These are phyloP conservation scores for Leptographium wingfieldii DNA, from an alignment of 2,329 filamentous ascomycete genomes.

Conservation along the genomic window DNA sequence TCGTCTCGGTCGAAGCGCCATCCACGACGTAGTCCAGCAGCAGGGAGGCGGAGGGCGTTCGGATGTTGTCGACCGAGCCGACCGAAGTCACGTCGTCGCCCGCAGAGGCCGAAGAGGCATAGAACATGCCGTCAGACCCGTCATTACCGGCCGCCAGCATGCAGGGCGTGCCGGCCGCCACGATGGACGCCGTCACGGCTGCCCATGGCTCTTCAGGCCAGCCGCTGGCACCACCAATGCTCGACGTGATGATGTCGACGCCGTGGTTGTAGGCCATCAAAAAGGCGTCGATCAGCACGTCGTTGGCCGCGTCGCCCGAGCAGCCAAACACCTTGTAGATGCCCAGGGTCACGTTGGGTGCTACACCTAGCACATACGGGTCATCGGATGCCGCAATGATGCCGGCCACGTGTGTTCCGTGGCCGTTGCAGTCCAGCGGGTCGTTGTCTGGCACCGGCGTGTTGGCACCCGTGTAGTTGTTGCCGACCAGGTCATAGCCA, in stretches of 20 bases:
- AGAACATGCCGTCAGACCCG: slow-evolving; percentile 35
- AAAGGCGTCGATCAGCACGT: slow-evolving; percentile 22
- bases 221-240: slow-evolving; percentile 20
- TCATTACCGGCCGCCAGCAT: slow-evolving; percentile 37
- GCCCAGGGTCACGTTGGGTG: slow-evolving; percentile 14
- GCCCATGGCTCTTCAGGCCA: slow-evolving; percentile 24
- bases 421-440: slow-evolving; percentile 42
- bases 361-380: slow-evolving; percentile 22
- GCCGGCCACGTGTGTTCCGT: slow-evolving; percentile 50
- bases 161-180: slow-evolving; percentile 29
- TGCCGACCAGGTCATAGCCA: slow-evolving; percentile 9
- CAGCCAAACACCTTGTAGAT: slow-evolving; percentile 16
- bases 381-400: slow-evolving; percentile 47
- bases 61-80: slow-evolving; percentile 35
- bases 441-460: slow-evolving; percentile 27
- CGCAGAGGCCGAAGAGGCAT: slow-evolving; percentile 32
- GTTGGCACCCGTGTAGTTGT: slow-evolving; percentile 25
- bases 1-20: slow-evolving; percentile 13
- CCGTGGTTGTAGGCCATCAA: slow-evolving; percentile 22
- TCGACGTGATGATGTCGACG: slow-evolving; percentile 27
- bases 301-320: slow-evolving; percentile 14
- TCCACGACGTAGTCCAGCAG: slow-evolving; percentile 15
- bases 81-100: slow-evolving; percentile 35
- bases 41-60: slow-evolving; percentile 20
- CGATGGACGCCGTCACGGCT: slow-evolving; percentile 26